Conservation (phyloP, 768 basidiomycete genomes). For the Cystofilobasidium capitatum region DNA sequence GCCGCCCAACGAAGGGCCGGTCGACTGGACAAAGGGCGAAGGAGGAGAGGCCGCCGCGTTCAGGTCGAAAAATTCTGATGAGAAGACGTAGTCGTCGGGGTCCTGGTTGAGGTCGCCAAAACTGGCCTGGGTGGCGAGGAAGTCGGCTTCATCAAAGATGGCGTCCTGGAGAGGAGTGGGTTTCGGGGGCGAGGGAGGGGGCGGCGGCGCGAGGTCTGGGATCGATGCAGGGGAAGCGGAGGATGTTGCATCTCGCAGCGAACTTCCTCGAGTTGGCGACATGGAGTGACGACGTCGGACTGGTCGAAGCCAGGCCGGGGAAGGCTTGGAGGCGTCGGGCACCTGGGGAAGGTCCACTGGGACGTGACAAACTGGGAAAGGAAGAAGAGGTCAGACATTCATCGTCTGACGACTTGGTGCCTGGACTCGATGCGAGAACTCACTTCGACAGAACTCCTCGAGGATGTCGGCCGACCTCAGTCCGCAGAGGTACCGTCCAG, state of each 20-base stretch:
- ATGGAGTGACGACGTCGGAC: constrained; percentile 50
- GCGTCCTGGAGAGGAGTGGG: background rate
- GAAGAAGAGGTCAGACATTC: constrained; percentile 1
- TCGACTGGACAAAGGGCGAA: constrained; percentile 7
- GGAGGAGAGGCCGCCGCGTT: constrained; percentile 32
- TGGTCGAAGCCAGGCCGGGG: constrained; percentile 78
- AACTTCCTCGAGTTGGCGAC: constrained; percentile 31
- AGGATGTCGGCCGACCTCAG: constrained; percentile 82
- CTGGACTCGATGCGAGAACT: constrained; percentile 44
- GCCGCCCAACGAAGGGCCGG: background rate
- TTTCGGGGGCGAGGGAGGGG: background rate
- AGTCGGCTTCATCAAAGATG: background rate
- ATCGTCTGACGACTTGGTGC: constrained; percentile 1
- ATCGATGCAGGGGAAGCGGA: constrained; percentile 11
- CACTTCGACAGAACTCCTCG: constrained; percentile 81
- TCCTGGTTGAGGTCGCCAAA: constrained; percentile 28
- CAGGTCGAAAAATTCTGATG: constrained; percentile 37
- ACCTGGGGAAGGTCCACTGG: constrained; percentile 56
- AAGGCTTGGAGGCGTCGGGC: constrained; percentile 44
- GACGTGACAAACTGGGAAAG: constrained; percentile 70
- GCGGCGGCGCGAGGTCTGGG: background rate
- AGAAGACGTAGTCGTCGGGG: constrained; percentile 35
- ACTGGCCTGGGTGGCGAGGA: constrained; percentile 17
- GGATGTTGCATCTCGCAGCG: background rate
- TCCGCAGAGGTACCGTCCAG: constrained; percentile 78